Evolutionary conservation across 2,329 filamentous ascomycete species (phyloP), one percentile per base, ranked within the genome.

Genomic region (Calonectria pauciramosa): DNA sequence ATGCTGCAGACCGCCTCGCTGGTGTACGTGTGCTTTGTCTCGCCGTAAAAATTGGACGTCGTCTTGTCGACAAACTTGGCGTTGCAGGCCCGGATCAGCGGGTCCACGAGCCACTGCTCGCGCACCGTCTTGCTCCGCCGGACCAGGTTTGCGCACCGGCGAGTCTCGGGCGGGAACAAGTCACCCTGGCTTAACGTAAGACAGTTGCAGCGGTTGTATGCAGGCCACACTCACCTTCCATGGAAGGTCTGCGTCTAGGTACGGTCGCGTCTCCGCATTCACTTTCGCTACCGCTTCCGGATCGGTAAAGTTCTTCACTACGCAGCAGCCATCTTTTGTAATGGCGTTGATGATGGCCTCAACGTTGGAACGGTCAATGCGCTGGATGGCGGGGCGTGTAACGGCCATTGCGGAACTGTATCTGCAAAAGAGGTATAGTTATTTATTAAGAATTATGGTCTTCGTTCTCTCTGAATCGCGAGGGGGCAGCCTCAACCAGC

Each of bases 1-100:
- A 71, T 71, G 52, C 70, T 71, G 52, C 63, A 67, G 23, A 71
- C 60, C 7, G 70, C 70, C 36, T 71, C 70, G 70, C 70, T 71
- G 11, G 51, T 60, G 51, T 71, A 71, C 3, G 70, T 71, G 52
- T 71, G 70, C 63, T 67, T 60, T 1, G 70, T 67, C 26, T 71
- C 63, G 38, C 70, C 70, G 63, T 71, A 71, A 41, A 41, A 71
- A 51, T 67, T 71, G 28, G 63, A 71, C 13, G 70, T 71, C 10
- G 51, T 60, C 70, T 71, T 71, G 41, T 71, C 70, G 28, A 71
- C 63, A 20, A 71, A 71, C 51, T 60, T 67, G 49, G 51, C 49
- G 52, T 71, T 71, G 52, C 51, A 66, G 41, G 70, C 63, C 7
- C 70, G 70, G 44, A 71, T 56, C 63, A 71, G 20, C 0, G 70